Evolutionary conservation across 371 early-diverging fungal species (phyloP).

Genomic region (Syncephalis plumigaleata): DNA sequence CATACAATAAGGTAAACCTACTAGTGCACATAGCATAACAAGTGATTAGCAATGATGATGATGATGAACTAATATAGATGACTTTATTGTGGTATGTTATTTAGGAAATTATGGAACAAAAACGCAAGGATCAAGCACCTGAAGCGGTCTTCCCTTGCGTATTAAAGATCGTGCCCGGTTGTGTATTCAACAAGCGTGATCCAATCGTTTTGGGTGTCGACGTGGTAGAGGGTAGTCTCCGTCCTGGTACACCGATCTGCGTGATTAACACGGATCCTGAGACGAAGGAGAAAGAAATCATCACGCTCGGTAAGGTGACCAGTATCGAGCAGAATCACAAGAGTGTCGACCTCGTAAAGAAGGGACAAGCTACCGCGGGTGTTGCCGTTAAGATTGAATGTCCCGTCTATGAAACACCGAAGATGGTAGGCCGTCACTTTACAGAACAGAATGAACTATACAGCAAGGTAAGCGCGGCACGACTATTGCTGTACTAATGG

Average conservation of each 20-base stretch:
- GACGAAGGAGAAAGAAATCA: conserved; percentile 46
- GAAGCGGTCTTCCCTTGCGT: conserved; percentile 95
- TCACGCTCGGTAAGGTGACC: conserved; percentile 82
- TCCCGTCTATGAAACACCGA: conserved; percentile 68
- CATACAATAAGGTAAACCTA: conserved; percentile 31
- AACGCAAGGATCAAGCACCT: conserved; percentile 75
- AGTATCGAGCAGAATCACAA: conserved; percentile 97
- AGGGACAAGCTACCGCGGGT: conserved; percentile 71
- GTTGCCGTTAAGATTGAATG: conserved; percentile 97
- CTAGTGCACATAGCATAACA: conserved; percentile 5
- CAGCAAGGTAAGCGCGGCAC: conserved; percentile 5
- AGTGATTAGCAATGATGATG: neutral
- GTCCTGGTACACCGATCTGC: conserved; percentile 93
- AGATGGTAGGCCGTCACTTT: conserved; percentile 94
- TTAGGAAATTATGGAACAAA: conserved; percentile 55
- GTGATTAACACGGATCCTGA: conserved; percentile 70
- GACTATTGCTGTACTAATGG: too few species aligned
- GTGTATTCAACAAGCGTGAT: conserved; percentile 91
- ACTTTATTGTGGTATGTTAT: too few species aligned
- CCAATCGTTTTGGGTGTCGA: conserved; percentile 98
- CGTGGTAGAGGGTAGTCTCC: conserved; percentile 86
- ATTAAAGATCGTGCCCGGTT: conserved; percentile 86
- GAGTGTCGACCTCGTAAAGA: conserved; percentile 61
- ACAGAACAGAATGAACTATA: conserved; percentile 70
- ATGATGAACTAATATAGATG: too few species aligned